Evolutionary conservation across 306 rosid genomes (phyloP), one percentile per base, ranked within the genome.

Genomic region (Dalbergia cultrata): DNA sequence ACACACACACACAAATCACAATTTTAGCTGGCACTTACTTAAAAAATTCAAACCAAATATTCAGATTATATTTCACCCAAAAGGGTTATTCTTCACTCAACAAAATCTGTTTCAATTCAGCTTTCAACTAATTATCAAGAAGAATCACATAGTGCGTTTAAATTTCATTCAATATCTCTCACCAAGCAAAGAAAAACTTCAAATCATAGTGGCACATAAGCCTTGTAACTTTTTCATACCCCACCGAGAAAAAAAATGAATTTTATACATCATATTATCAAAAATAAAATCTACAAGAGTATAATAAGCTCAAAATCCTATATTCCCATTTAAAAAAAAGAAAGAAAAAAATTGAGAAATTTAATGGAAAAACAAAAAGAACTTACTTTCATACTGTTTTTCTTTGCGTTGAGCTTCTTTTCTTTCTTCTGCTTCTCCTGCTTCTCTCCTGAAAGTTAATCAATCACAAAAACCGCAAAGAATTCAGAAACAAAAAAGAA

Each of bases 311-410:
- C 44, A 58, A 56, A 72, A 47, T 41, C 72, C 13, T 21, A 56
- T 2, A 41, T 21, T 37, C 44, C 54, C 44, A 11, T 0, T 33
- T 37, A 5, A 13, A n/a, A 21, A 1, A 13, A 14, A 52, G 52
- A 37, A 31, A 80, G 4, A 12, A 13, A 31, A 58, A 17, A 70
- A 59, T 45, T 21, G 64, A 63, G 66, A 59, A 81, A 69, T 35
- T 43, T 39, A 59, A 69, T 3, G 33, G 5, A 7, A 16, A n/a
- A 44, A 44, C 26, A 44, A 44, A 67, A 67, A 56, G 49, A 22
- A 8, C 78, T 82, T 13, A 82, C 98, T 67, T 94, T 94, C 98
- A 94, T 94, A 79, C 77, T 90, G 43, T 82, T 91, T 90, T 90
- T 86, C 88, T 85, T 91, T 9, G 97, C 90, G 5, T 85, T 90